Evolutionary conservation across 345 rosid species (phyloP).

Genomic region (Eucalyptus sideroxylon): DNA sequence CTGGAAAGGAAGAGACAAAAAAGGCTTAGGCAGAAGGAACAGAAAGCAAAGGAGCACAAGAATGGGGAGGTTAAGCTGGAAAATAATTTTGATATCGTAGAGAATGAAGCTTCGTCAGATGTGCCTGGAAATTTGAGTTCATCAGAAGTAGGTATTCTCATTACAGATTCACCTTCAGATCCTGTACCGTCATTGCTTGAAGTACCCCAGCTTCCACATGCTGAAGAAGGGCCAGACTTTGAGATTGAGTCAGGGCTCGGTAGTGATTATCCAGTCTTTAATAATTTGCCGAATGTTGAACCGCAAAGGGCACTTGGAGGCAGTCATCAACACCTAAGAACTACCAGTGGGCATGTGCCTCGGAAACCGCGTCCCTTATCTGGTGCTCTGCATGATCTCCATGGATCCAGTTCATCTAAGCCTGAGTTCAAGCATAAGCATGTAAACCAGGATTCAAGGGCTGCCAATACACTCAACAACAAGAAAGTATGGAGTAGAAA

Average conservation of each 20-base stretch:
- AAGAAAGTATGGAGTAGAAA: constrained; percentile 75
- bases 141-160: constrained; percentile 31
- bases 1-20: constrained; percentile 77
- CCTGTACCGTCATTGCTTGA: constrained; percentile 8
- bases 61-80: constrained; percentile 14
- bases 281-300: constrained; percentile 17
- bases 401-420: constrained; percentile 27
- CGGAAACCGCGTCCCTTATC: constrained; percentile 25
- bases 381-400: constrained; percentile 33
- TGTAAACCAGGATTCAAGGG: constrained; percentile 34
- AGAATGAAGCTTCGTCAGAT: constrained; percentile 33
- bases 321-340: not conserved
- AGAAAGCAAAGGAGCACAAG: constrained; percentile 63
- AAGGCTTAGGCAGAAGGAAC: constrained; percentile 79
- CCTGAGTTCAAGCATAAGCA: constrained; percentile 39
- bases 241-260: constrained; percentile 25
- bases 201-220: constrained; percentile 16
- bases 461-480: constrained; percentile 18
- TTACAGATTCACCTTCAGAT: constrained; percentile 15
- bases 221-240: constrained; percentile 20
- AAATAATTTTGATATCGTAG: constrained; percentile 24
- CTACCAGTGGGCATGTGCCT: constrained; percentile 15
- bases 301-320: not conserved
- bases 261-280: constrained; percentile 17
- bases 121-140: constrained; percentile 17